These are phyloP conservation scores for Epichloe brachyelytri DNA, from an alignment of 2,329 filamentous ascomycete genomes.

Conservation along the genomic window DNA sequence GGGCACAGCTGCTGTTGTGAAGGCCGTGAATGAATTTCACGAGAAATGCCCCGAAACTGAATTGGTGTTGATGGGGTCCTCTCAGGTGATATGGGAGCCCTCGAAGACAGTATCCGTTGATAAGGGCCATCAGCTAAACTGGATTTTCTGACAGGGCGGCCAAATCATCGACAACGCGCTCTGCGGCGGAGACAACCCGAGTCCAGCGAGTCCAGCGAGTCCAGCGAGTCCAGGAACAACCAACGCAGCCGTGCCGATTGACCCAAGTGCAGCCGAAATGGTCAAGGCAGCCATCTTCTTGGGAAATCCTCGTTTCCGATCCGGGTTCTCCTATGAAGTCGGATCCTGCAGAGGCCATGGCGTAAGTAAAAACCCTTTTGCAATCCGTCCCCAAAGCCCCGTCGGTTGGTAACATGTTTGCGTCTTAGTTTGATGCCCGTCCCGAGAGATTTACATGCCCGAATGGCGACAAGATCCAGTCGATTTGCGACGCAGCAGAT, in stretches of 20 bases:
- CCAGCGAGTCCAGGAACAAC: slow-evolving; percentile 17
- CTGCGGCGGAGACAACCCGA: slow-evolving; percentile 43
- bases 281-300: slow-evolving; percentile 54
- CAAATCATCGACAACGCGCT: slow-evolving; percentile 52
- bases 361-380: not conserved
- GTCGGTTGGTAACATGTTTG: not conserved
- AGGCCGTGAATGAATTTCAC: slow-evolving; percentile 41
- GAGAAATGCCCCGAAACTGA: slow-evolving; percentile 41
- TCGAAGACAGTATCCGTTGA: no score
- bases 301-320: slow-evolving; percentile 46
- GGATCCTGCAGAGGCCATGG: slow-evolving; percentile 12
- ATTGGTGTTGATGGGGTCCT: slow-evolving; percentile 49
- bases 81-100: slow-evolving; percentile 30
- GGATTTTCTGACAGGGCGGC: slow-evolving; percentile 30
- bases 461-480: slow-evolving; percentile 39
- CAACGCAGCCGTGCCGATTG: slow-evolving; percentile 29
- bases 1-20: not conserved
- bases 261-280: slow-evolving; percentile 33
- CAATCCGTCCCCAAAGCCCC: no score
- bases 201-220: slow-evolving; percentile 23
- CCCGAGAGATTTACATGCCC: slow-evolving; percentile 45
- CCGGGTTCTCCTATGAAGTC: slow-evolving; percentile 44
- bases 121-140: not conserved
- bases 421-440: slow-evolving; percentile 44
- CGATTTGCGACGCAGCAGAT: slow-evolving; percentile 51